Evolutionary conservation across 129 eudicot genomes (phyloP).

Genomic region (Rutidosis leptorrhynchoides): DNA sequence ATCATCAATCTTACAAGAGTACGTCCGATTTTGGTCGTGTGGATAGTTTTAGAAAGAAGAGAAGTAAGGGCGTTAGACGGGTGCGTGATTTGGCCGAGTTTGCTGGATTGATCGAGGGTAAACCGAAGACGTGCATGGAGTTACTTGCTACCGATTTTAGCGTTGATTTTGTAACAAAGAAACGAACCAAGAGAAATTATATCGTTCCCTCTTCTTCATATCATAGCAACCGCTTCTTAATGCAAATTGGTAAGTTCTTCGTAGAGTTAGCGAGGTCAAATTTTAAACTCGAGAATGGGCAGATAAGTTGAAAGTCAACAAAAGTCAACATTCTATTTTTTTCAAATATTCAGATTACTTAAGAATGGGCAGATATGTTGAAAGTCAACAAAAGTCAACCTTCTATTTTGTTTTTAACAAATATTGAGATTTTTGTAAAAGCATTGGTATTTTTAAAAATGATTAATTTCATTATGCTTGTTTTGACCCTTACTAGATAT

Average conservation of each 20-base stretch:
- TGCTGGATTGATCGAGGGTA: constrained; percentile 34
- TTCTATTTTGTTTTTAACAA: no score
- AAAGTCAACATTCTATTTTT: no score
- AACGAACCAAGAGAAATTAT: constrained; percentile 57
- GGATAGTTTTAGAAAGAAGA: constrained; percentile 42
- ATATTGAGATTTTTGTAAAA: not conserved
- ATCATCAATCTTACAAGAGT: constrained; percentile 24
- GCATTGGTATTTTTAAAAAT: not conserved
- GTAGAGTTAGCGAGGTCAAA: not conserved
- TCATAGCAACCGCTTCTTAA: constrained; percentile 26
- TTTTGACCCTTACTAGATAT: not conserved
- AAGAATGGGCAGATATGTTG: no score
- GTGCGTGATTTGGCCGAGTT: constrained; percentile 49
- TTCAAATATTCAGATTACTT: not conserved
- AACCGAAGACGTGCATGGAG: constrained; percentile 43
- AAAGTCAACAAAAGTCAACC: not conserved
- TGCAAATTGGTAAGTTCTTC: constrained; percentile 30
- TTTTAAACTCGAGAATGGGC: not conserved
- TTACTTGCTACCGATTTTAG: constrained; percentile 45
- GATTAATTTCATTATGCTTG: not conserved
- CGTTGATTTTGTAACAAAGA: constrained; percentile 46
- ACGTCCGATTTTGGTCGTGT: constrained; percentile 27
- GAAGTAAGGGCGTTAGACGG: constrained; percentile 54
- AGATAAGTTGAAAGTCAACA: not conserved
- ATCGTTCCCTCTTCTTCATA: constrained; percentile 20